These are phyloP conservation scores for Graphilbum sp. DNA, from an alignment of 2,329 filamentous ascomycete species.

Conservation along the genomic window DNA sequence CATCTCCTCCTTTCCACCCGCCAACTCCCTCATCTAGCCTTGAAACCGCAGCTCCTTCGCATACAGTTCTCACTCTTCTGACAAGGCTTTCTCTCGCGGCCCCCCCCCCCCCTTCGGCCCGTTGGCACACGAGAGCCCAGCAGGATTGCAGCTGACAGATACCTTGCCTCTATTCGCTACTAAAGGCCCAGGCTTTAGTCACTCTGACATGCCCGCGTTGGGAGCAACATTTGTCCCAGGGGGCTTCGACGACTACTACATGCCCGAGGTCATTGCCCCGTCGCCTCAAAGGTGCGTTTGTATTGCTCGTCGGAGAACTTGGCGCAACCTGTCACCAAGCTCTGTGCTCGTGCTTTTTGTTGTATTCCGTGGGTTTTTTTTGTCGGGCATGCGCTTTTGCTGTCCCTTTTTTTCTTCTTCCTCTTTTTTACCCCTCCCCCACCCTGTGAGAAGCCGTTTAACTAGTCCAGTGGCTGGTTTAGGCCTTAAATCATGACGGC, in stretches of 20 bases:
- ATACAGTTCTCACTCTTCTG: too few species aligned
- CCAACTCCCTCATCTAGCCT: too few species aligned
- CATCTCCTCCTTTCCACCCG: too few species aligned
- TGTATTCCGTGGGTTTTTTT: too few species aligned
- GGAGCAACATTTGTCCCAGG: conserved; percentile 40
- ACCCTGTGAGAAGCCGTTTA: too few species aligned
- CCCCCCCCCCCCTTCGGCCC: neutral
- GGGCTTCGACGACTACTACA: conserved; percentile 38
- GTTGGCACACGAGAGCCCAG: too few species aligned
- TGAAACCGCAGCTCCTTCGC: too few species aligned
- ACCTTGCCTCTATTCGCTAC: neutral
- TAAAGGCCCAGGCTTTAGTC: neutral
- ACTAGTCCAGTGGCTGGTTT: conserved; percentile 1
- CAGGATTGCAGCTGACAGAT: neutral
- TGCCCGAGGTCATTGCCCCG: conserved; percentile 40
- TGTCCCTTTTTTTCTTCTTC: too few species aligned
- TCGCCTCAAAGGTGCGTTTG: conserved; percentile 32
- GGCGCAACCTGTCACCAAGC: too few species aligned
- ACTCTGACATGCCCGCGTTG: conserved; percentile 24
- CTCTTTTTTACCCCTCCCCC: conserved; percentile 7
- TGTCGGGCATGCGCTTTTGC: too few species aligned
- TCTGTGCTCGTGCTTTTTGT: neutral
- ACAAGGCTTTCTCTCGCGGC: neutral
- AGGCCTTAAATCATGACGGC: conserved; percentile 3
- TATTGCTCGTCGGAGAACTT: neutral